phyloP scores from a whole-genome alignment of 352 stramenopile species.

The Blastocystis sp. region DNA sequence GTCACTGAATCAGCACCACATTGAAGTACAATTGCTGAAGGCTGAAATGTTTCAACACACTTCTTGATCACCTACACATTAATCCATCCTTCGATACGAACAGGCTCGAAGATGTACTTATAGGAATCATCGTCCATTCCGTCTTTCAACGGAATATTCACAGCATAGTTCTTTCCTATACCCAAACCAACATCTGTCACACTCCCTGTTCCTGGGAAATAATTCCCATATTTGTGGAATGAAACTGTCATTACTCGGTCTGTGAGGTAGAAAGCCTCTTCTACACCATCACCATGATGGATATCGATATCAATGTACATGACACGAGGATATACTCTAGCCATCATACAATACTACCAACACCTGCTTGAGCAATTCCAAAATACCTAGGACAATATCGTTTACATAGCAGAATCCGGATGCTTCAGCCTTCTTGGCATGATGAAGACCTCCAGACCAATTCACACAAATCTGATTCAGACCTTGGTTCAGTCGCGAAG shows the following conservation, averaged over 20 bases:
- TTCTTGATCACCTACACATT: constrained; percentile 63
- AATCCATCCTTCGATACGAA: constrained; percentile 80
- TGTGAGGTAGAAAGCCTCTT: constrained; percentile 89
- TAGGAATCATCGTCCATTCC: constrained; percentile 91
- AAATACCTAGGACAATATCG: constrained; percentile 93
- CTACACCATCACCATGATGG: constrained; percentile 93
- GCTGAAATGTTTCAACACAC: constrained; percentile 72
- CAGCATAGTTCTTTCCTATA: constrained; percentile 82
- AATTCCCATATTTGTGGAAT: constrained; percentile 95
- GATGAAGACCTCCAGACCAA: constrained; percentile 91
- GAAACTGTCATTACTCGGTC: constrained; percentile 97
- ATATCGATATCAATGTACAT: constrained; percentile 99
- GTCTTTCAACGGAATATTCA: constrained; percentile 90
- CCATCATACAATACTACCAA: constrained; percentile 52
- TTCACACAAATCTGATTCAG: constrained; percentile 92
- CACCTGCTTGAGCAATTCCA: constrained; percentile 90
- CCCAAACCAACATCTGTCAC: constrained; percentile 84
- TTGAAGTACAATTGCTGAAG: constrained; percentile 87
- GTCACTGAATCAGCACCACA: constrained; percentile 92
- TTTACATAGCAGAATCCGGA: constrained; percentile 92
- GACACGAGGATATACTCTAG: constrained; percentile 78
- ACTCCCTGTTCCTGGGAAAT: constrained; percentile 92
- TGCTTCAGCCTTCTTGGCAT: constrained; percentile 93
- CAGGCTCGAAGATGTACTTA: constrained; percentile 89
- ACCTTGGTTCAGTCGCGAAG: constrained; percentile 88